Percentiles rank a stretch among this genome's conserved stretches.
phyloP scores from a whole-genome alignment of 2,329 filamentous ascomycete genomes.

The Orbilia quercus region DNA sequence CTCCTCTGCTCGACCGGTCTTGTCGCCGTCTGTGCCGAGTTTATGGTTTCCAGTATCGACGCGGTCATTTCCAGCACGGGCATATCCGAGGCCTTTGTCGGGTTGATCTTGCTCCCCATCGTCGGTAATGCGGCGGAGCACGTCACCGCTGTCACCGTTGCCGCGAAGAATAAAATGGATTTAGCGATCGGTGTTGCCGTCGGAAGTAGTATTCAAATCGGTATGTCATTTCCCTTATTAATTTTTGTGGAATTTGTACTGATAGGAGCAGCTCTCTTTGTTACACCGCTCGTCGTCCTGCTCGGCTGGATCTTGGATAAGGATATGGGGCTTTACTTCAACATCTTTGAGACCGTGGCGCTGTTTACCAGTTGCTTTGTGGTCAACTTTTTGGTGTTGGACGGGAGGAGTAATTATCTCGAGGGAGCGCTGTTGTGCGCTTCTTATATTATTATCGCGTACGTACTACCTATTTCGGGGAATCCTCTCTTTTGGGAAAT shows the following conservation, averaged over 20 bases:
- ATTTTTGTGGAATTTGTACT: not conserved
- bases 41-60: slow-evolving; percentile 75
- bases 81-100: slow-evolving; percentile 75
- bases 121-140: slow-evolving; percentile 80
- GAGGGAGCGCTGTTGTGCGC: slow-evolving; percentile 74
- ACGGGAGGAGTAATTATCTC: slow-evolving; percentile 86
- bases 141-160: slow-evolving; percentile 76
- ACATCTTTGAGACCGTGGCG: slow-evolving; percentile 86
- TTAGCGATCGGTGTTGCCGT: slow-evolving; percentile 78
- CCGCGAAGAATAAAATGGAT: slow-evolving; percentile 81
- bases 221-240: slow-evolving; percentile 37
- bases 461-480: slow-evolving; percentile 14
- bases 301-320: slow-evolving; percentile 76
- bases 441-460: slow-evolving; percentile 56
- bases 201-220: slow-evolving; percentile 77
- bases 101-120: slow-evolving; percentile 77
- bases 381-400: slow-evolving; percentile 86
- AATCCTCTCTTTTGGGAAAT: not conserved
- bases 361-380: slow-evolving; percentile 86
- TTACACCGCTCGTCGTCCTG: slow-evolving; percentile 77
- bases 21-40: slow-evolving; percentile 76
- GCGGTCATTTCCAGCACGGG: slow-evolving; percentile 70
- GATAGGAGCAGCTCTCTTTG: slow-evolving; percentile 68
- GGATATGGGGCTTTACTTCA: slow-evolving; percentile 84
- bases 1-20: slow-evolving; percentile 73